phyloP scores from a whole-genome alignment of 768 basidiomycete species.

The Serendipita sp. region DNA sequence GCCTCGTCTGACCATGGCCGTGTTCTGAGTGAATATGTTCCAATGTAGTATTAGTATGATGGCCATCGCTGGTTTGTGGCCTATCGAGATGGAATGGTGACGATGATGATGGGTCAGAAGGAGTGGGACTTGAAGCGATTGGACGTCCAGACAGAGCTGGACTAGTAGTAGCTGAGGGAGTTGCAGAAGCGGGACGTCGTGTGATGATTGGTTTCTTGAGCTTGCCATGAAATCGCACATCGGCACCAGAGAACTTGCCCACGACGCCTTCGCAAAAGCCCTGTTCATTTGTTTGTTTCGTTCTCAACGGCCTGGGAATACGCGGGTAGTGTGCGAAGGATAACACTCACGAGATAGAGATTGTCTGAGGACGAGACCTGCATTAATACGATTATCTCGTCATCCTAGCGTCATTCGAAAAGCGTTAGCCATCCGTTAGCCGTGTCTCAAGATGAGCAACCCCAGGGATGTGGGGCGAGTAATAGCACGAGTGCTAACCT shows the following conservation, averaged over 20 bases:
- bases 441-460: not conserved
- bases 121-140: conserved; percentile 7
- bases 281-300: conserved; percentile 23
- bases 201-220: conserved; percentile 71
- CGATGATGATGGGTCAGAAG: conserved; percentile 3
- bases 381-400: conserved; percentile 65
- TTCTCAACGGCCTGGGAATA: not conserved
- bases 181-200: conserved; percentile 29
- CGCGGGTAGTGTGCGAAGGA: not conserved
- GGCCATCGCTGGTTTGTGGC: not conserved
- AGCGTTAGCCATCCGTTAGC: not conserved
- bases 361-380: conserved; percentile 41
- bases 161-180: not conserved
- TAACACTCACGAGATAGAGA: conserved; percentile 42
- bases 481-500: conserved; percentile 27
- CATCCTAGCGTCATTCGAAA: conserved; percentile 33
- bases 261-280: conserved; percentile 83
- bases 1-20: not conserved
- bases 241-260: conserved; percentile 46
- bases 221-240: conserved; percentile 56
- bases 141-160: conserved; percentile 1
- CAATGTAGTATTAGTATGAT: not conserved
- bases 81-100: conserved; percentile 1
- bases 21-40: too few relatives aligned
- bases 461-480: not conserved